These are phyloP conservation scores for Dictyophora rubrovolvata DNA, from an alignment of 768 basidiomycete genomes.

Conservation along the genomic window DNA sequence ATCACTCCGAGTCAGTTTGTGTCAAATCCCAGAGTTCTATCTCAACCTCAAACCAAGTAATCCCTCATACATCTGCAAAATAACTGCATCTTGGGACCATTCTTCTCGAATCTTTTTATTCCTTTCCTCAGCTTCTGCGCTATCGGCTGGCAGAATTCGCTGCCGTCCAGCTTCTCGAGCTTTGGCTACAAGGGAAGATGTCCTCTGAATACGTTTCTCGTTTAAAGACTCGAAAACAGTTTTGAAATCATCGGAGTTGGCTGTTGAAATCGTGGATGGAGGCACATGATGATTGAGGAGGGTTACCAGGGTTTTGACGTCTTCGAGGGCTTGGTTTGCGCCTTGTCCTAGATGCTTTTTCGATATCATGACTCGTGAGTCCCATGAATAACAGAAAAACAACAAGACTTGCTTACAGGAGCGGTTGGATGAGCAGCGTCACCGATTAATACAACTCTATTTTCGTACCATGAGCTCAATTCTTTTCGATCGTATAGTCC, in stretches of 20 bases:
- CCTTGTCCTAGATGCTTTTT: conserved; percentile 37
- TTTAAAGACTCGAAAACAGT: conserved; percentile 27
- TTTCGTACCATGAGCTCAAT: conserved; percentile 30
- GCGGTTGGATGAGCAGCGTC: conserved; percentile 39
- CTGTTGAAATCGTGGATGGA: conserved; percentile 4
- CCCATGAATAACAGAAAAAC: no score
- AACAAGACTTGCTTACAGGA: conserved; percentile 23
- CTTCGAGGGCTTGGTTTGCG: conserved; percentile 37
- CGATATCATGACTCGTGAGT: not conserved
- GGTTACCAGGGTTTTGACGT: conserved; percentile 26
- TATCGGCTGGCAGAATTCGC: conserved; percentile 2
- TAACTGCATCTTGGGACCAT: not conserved
- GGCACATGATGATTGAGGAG: conserved; percentile 26
- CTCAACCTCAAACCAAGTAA: not conserved
- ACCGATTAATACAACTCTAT: conserved; percentile 32
- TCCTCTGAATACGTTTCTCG: conserved; percentile 24
- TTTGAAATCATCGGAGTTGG: conserved; percentile 16
- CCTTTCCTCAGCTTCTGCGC: not conserved
- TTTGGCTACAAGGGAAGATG: conserved; percentile 23
- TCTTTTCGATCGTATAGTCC: conserved; percentile 36
- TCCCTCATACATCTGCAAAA: conserved; percentile 1
- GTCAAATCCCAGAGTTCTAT: not conserved
- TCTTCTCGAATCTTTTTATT: not conserved
- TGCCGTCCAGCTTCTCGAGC: conserved; percentile 1
- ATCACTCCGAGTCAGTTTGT: no score